These are phyloP conservation scores for Magnusiomyces clavatus DNA, from an alignment of 1,139 yeast genomes.

Conservation along the genomic window DNA sequence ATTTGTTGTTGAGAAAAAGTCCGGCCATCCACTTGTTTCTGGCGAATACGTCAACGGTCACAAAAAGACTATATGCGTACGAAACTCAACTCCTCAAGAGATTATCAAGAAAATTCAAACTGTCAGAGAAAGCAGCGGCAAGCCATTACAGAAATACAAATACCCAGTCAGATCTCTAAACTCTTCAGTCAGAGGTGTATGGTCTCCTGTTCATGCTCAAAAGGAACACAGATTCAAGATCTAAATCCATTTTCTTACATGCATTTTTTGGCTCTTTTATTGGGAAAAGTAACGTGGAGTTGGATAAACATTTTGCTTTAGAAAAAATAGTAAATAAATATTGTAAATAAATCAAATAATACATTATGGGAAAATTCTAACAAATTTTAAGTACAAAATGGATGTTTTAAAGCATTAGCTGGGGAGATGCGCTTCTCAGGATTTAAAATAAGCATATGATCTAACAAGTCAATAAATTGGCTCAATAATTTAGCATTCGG, in stretches of 20 bases:
- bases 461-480: constrained; percentile 46
- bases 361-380: too few relatives aligned
- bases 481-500: constrained; percentile 14
- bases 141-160: constrained; percentile 51
- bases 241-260: constrained; percentile 26
- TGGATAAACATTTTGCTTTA: not conserved
- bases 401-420: constrained; percentile 60
- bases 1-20: constrained; percentile 58
- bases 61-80: constrained; percentile 51
- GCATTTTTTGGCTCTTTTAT: not conserved
- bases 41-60: constrained; percentile 52
- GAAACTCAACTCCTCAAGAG: constrained; percentile 47
- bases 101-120: constrained; percentile 48
- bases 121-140: constrained; percentile 53
- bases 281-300: not conserved
- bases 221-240: constrained; percentile 62
- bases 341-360: not conserved
- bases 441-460: constrained; percentile 64
- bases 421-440: constrained; percentile 68
- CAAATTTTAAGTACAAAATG: constrained; percentile 33
- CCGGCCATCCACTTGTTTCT: constrained; percentile 75
- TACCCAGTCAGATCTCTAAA: constrained; percentile 74
- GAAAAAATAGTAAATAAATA: not conserved
- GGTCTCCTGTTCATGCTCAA: constrained; percentile 91
- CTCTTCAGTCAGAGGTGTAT: constrained; percentile 86